Base-by-base conservation (phyloP, 2,329 filamentous ascomycete genomes). In the Sclerotinia subarctica region DNA sequence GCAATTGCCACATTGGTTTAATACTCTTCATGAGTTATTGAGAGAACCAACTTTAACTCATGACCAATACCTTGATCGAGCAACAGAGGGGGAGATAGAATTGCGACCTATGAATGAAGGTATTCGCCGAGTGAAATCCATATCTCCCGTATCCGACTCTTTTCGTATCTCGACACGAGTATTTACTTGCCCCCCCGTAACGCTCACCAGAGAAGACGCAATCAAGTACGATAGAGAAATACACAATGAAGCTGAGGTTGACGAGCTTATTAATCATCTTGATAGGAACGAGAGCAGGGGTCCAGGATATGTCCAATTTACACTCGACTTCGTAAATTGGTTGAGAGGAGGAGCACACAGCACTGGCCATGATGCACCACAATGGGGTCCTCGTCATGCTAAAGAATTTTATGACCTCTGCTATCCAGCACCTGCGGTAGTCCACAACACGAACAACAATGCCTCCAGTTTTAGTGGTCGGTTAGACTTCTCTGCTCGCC, bases 251-350 rank as follows among this genome's bases (percentile, higher is more conserved):
- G n/a, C 13, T 47, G 51, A 65, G 10, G 42, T 19, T 35, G n/a
- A 15, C 3, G 17, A 65, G 29, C 52, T 65, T 2, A n/a, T 42
- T 13, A 8, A 21, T 2, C 29, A 57, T n/a, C 42, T 65, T 2
- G 8, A 42, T 44, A 46, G 53, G 21, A 57, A 57, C 17, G 63
- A 54, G 29, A 65, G 63, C 19, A 17, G 63, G 5, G 63, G 63
- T 6, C 52, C 63, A 57, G 63, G 63, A 44, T 65, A 57, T 35
- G 49, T 65, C 7, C 63, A 57, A 24, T 65, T 56, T 19, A 46
- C 52, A 5, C 21, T 65, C 21, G 49, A 42, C 17, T 46, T 57
- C 17, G 35, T 65, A 11, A 19, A 26, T 21, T 65, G 63, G 51
- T n/a, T 56, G 3, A 53, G 63, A 6, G 15, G 46, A 46, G n/a